A percentile compares a stretch with the other conserved stretches of the same genome.
Conservation (phyloP, 2,329 filamentous ascomycete species). For the Coniochaeta sp. region DNA sequence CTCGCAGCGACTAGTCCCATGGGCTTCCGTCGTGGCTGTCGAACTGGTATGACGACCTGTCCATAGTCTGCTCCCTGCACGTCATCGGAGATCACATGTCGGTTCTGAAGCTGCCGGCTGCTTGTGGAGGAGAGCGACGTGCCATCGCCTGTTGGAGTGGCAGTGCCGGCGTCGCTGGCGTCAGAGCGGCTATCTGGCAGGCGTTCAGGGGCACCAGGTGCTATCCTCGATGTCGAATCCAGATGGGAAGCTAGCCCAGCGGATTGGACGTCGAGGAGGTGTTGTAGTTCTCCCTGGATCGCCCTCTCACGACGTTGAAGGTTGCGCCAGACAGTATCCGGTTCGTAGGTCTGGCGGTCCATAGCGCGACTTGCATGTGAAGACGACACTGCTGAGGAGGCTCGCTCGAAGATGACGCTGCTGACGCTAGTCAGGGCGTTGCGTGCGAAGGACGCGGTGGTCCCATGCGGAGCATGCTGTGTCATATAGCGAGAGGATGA, state of each 20-base stretch:
- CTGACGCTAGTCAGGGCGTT: constrained; percentile 17
- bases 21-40: constrained; percentile 46
- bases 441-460: constrained; percentile 13
- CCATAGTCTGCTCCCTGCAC: background rate
- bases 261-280: constrained; percentile 40
- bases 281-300: constrained; percentile 39
- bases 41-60: constrained; percentile 48
- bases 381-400: background rate
- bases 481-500: constrained; percentile 1
- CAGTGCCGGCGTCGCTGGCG: constrained; percentile 32
- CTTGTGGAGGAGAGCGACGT: constrained; percentile 31
- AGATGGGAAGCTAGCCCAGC: constrained; percentile 32
- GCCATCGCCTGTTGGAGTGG: constrained; percentile 28
- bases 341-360: constrained; percentile 18
- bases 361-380: constrained; percentile 7
- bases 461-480: background rate
- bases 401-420: constrained; percentile 31
- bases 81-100: constrained; percentile 25
- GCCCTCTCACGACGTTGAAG: constrained; percentile 37
- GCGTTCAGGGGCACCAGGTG: constrained; percentile 2
- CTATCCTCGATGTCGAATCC: constrained; percentile 12
- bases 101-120: constrained; percentile 9
- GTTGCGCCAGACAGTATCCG: constrained; percentile 38
- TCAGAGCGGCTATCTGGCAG: constrained; percentile 15
- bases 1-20: constrained; percentile 55